phyloP scores from a whole-genome alignment of 306 rosid genomes.

The Mimosa pudica region DNA sequence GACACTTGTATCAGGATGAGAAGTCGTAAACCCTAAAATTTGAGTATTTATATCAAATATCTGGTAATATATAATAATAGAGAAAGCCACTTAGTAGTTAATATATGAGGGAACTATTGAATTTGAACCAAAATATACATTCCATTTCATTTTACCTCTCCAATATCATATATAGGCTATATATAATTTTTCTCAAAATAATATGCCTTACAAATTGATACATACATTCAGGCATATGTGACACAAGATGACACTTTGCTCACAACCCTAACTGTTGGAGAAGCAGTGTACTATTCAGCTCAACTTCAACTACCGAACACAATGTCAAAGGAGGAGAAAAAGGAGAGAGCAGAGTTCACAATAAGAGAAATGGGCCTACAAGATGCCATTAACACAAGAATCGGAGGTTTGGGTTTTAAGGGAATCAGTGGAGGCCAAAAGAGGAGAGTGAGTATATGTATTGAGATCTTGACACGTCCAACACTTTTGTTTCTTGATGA shows the following conservation, averaged over 20 bases:
- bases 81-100: too few species aligned
- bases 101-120: too few species aligned
- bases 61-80: too few species aligned
- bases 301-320: conserved; percentile 36
- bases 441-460: conserved; percentile 79
- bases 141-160: too few species aligned
- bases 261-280: conserved; percentile 33
- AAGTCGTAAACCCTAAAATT: too few species aligned
- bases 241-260: conserved; percentile 35
- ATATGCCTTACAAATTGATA: not conserved
- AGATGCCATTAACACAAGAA: conserved; percentile 38
- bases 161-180: too few species aligned
- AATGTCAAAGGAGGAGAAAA: conserved; percentile 35
- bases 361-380: conserved; percentile 40
- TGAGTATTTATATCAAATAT: too few species aligned
- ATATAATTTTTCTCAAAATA: too few species aligned
- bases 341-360: conserved; percentile 35
- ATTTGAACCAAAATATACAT: too few species aligned
- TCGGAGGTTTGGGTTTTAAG: conserved; percentile 31
- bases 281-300: conserved; percentile 40
- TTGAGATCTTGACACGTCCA: conserved; percentile 64
- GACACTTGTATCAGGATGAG: too few species aligned
- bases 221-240: conserved; percentile 27
- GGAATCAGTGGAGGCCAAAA: conserved; percentile 45
- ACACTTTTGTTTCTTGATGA: conserved; percentile 77